phyloP scores from a whole-genome alignment of 179 eudicot species.

The Amaranthus tricolor region DNA sequence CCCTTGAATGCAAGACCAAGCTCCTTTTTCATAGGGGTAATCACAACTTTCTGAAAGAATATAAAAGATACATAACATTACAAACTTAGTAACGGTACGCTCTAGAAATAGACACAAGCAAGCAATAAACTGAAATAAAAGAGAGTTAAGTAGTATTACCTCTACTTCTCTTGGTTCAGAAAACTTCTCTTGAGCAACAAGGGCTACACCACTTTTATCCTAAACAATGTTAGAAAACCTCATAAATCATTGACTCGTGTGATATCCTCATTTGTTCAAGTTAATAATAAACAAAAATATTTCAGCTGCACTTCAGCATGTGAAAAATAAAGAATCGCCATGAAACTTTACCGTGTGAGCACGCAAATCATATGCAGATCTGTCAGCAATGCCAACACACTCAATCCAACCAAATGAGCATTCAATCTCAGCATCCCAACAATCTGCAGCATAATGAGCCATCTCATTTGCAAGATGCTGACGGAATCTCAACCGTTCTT shows the following conservation, averaged over 20 bases:
- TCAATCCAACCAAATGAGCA: slow-evolving; percentile 98
- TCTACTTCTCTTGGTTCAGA: slow-evolving; percentile 93
- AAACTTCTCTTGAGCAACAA: slow-evolving; percentile 86
- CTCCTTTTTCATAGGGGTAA: slow-evolving; percentile 81
- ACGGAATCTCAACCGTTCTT: slow-evolving; percentile 75
- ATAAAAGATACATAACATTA: not conserved
- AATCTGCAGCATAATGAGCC: slow-evolving; percentile 99
- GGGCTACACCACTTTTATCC: slow-evolving; percentile 83
- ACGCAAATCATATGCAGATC: slow-evolving; percentile 88
- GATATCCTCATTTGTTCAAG: too few relatives aligned
- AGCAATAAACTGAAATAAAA: slow-evolving; percentile 11
- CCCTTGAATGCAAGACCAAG: slow-evolving; percentile 97
- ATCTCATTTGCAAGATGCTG: slow-evolving; percentile 99
- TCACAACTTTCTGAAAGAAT: slow-evolving; percentile 70
- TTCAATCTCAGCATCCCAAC: slow-evolving; percentile 99
- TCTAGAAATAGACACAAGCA: not conserved
- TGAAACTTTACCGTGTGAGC: slow-evolving; percentile 69
- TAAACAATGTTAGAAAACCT: slow-evolving; percentile 15
- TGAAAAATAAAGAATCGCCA: not conserved
- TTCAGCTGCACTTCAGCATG: not conserved
- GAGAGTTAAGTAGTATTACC: slow-evolving; percentile 34
- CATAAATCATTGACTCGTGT: slow-evolving; percentile 8
- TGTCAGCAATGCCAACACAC: slow-evolving; percentile 97
- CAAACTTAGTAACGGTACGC: not conserved
- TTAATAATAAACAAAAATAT: not conserved